Evolutionary conservation across 768 basidiomycete genomes (phyloP), one percentile per base, ranked within the genome.

Genomic region (Phylloporus scabripes): DNA sequence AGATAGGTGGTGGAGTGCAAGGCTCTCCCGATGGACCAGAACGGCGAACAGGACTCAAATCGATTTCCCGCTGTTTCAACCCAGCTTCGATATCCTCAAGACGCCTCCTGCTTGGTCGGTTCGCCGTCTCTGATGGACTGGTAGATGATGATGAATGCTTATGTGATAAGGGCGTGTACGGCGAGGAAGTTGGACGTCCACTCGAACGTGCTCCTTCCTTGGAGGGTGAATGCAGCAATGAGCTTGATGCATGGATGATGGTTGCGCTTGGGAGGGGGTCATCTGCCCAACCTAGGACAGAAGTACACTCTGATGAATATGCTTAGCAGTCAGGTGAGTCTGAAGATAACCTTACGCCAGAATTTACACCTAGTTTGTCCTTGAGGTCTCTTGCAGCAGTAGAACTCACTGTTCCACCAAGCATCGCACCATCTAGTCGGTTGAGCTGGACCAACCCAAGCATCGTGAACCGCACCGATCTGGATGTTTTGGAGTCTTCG

Each of bases 391-490:
- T 62, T 48, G 52, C 77, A 79, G 40, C 60, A 55, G 46, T 72
- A 78, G 57, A 73, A 79, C 28, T 55, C 70, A 53, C 66, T 66
- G 48, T 55, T 38, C 32, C 37, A 36, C 39, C 37, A 32, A 38
- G 23, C 7, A 34, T 38, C 8, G 44, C 40, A 28, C 8, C 26
- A 48, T 40, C 49, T 54, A 40, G 31, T 21, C 14, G 14, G 26
- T 15, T 15, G 26, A 33, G 37, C n/a, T 10, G 42, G 17, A 48
- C 14, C 40, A 31, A 29, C 9, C 28, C 7, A n/a, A 42, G n/a
- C 7, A 26, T 42, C 38, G 24, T 41, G 17, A 55, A 49, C 44
- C 67, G 51, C 56, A 77, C 77, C 76, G 70, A 48, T 68, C 57
- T 8, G 64, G 66, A 52, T 75, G 69, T 21, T 31, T 49, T 0